Percentiles rank a stretch among this genome's conserved stretches.
These are phyloP conservation scores for Fusarium nematophilum DNA, from an alignment of 2,329 filamentous ascomycete genomes.

Conservation along the genomic window DNA sequence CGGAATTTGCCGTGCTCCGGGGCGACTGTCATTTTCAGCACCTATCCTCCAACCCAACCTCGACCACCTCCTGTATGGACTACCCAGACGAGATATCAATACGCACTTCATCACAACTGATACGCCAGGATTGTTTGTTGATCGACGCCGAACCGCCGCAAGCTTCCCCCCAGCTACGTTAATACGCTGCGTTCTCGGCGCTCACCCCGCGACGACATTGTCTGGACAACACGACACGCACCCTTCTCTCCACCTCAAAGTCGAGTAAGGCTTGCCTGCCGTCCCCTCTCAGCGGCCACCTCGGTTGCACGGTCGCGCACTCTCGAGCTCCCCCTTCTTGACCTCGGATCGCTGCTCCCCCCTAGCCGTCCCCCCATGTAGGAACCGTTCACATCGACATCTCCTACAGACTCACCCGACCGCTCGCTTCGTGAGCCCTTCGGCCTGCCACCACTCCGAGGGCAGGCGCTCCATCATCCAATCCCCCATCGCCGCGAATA, in stretches of 20 bases:
- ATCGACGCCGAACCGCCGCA: conserved; percentile 37
- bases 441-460: conserved; percentile 50
- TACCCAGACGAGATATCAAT: conserved; percentile 44
- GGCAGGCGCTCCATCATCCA: conserved; percentile 51
- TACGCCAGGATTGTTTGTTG: conserved; percentile 28
- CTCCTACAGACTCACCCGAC: conserved; percentile 43
- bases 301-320: conserved; percentile 37
- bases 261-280: conserved; percentile 36
- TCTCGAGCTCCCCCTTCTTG: conserved; percentile 29
- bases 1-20: conserved; percentile 46
- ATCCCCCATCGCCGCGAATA: conserved; percentile 49
- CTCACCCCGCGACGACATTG: conserved; percentile 31
- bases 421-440: conserved; percentile 46
- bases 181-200: conserved; percentile 41
- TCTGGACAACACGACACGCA: conserved; percentile 44
- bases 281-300: conserved; percentile 28
- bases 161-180: conserved; percentile 36
- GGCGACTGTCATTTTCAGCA: conserved; percentile 48
- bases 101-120: conserved; percentile 41
- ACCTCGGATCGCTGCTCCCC: conserved; percentile 25
- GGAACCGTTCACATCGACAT: conserved; percentile 40
- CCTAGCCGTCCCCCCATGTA: conserved; percentile 49
- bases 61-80: conserved; percentile 41
- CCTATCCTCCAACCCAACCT: conserved; percentile 48
- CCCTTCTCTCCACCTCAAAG: conserved; percentile 36